Percentiles rank a stretch among this genome's conserved stretches.
Conservation (phyloP, 2,329 filamentous ascomycete genomes). For the Harringtonia lauricola region DNA sequence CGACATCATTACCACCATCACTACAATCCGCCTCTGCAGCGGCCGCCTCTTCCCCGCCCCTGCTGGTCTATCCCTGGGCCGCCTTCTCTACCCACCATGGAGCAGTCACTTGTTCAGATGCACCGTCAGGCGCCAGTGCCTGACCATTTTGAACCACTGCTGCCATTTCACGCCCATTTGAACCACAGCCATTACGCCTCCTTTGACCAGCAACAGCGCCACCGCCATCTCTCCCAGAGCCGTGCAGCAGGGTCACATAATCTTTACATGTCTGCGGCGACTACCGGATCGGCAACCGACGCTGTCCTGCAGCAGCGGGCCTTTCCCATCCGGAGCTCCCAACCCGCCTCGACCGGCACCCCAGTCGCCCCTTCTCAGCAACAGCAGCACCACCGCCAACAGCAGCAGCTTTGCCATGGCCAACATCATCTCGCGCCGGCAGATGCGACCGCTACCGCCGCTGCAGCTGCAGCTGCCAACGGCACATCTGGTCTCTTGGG, state of each 20-base stretch:
- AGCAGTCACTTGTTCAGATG: slow-evolving; percentile 39
- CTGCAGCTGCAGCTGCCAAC: neutral
- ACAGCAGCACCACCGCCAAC: slow-evolving; percentile 12
- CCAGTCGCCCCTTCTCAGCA: slow-evolving; percentile 13
- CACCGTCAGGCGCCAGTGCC: slow-evolving; percentile 35
- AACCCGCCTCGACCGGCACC: slow-evolving; percentile 12
- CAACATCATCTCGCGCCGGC: slow-evolving; percentile 15
- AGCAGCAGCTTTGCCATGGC: slow-evolving; percentile 9
- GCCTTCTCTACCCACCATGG: neutral
- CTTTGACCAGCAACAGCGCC: slow-evolving; percentile 12
- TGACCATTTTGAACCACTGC: slow-evolving; percentile 26
- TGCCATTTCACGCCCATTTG: slow-evolving; percentile 17
- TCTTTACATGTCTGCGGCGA: neutral
- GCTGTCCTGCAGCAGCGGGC: slow-evolving; percentile 18
- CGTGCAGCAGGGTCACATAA: slow-evolving; percentile 4
- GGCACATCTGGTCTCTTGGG: neutral
- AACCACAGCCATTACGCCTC: slow-evolving; percentile 17
- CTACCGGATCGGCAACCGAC: neutral
- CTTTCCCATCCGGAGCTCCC: slow-evolving; percentile 25
- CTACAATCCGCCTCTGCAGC: slow-evolving; percentile 7
- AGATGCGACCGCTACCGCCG: slow-evolving; percentile 7
- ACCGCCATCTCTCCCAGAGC: slow-evolving; percentile 8
- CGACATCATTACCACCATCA: neutral
- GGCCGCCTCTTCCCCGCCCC: neutral
- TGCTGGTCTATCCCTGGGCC: neutral